phyloP scores from a whole-genome alignment of 192 early-diverging fungal species.

The Chytriomyces confervae region DNA sequence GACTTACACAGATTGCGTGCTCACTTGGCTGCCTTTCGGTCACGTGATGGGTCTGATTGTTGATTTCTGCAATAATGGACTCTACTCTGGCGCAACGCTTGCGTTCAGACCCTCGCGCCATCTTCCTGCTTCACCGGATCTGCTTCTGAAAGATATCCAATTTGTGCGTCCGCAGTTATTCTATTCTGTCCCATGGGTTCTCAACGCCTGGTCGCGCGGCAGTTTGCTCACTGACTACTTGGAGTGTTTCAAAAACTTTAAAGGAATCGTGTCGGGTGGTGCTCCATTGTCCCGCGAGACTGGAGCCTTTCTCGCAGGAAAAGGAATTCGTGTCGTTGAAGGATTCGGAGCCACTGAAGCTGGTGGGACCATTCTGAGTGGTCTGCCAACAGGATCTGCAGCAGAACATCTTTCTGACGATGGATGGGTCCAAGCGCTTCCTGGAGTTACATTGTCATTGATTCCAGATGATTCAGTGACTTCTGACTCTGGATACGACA shows the following conservation, averaged over 20 bases:
- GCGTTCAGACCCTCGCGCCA: conserved; percentile 9
- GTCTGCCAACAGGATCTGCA: background rate
- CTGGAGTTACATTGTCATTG: background rate
- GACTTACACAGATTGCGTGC: background rate
- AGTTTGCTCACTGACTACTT: background rate
- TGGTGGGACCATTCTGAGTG: background rate
- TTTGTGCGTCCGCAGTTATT: background rate
- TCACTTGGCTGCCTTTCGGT: conserved; percentile 15
- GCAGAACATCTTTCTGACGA: background rate
- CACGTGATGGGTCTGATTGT: conserved; percentile 30
- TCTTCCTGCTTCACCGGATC: conserved; percentile 10
- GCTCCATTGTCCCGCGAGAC: conserved; percentile 8
- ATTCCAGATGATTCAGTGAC: background rate
- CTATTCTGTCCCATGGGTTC: conserved; percentile 18
- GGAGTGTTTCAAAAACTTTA: background rate
- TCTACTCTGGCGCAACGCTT: conserved; percentile 5
- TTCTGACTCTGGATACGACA: background rate
- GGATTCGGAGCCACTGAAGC: background rate
- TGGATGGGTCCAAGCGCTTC: background rate
- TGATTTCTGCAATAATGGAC: conserved; percentile 22
- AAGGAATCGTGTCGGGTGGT: conserved; percentile 10
- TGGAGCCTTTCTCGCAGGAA: background rate
- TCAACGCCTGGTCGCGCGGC: background rate
- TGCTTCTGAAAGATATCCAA: conserved; percentile 9
- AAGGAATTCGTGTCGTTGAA: background rate